These are phyloP conservation scores for Ophiocordyceps polyrhachis-furcata DNA, from an alignment of 2,329 filamentous ascomycete genomes.

Conservation along the genomic window DNA sequence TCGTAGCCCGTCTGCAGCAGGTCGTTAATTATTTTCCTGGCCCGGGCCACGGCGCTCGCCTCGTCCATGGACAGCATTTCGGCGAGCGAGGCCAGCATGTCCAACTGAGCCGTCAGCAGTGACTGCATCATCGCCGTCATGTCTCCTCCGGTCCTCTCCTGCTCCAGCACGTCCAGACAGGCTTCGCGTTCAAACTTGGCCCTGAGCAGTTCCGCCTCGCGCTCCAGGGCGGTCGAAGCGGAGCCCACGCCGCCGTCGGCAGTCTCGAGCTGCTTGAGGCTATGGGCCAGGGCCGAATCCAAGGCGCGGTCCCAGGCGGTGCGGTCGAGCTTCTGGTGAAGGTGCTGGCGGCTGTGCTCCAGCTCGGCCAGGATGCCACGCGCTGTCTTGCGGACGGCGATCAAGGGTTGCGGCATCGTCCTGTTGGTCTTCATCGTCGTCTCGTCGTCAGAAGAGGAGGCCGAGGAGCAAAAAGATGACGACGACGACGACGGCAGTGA, in stretches of 20 bases:
- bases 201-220: slow-evolving; percentile 76
- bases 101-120: slow-evolving; percentile 77
- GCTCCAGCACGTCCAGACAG: slow-evolving; percentile 57
- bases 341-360: slow-evolving; percentile 76
- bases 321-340: slow-evolving; percentile 66
- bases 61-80: slow-evolving; percentile 71
- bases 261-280: slow-evolving; percentile 60
- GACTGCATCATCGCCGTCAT: slow-evolving; percentile 55
- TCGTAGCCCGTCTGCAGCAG: slow-evolving; percentile 60
- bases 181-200: slow-evolving; percentile 66
- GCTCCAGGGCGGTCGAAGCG: slow-evolving; percentile 53
- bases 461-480: background rate
- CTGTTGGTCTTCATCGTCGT: slow-evolving; percentile 17
- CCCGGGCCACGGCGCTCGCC: slow-evolving; percentile 62
- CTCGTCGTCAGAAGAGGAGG: slow-evolving; percentile 13
- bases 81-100: slow-evolving; percentile 67
- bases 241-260: slow-evolving; percentile 23
- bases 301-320: slow-evolving; percentile 74
- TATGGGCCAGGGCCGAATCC: slow-evolving; percentile 74
- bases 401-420: slow-evolving; percentile 46
- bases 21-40: slow-evolving; percentile 56
- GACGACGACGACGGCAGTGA: background rate
- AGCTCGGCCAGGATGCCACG: slow-evolving; percentile 77
- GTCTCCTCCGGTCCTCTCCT: slow-evolving; percentile 59
- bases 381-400: slow-evolving; percentile 69